Evolutionary conservation across 1,139 yeast species (phyloP).

Genomic region (Pichia sp.): DNA sequence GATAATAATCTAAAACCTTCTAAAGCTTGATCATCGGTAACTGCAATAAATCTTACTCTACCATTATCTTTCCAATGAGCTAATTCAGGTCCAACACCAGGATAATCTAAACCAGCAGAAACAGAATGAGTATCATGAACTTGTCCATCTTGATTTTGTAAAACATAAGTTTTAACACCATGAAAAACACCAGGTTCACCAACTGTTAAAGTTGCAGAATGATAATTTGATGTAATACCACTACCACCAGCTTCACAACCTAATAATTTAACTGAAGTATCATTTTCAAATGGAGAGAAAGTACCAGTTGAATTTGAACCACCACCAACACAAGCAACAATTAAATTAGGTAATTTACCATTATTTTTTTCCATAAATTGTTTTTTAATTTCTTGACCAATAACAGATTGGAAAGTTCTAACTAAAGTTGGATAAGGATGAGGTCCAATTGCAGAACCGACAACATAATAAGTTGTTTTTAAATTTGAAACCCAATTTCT

Average conservation of each 20-base stretch:
- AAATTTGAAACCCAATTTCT: constrained; percentile 91
- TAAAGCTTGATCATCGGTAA: constrained; percentile 89
- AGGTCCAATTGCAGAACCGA: constrained; percentile 98
- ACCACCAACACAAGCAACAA: constrained; percentile 99
- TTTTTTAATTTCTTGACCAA: constrained; percentile 90
- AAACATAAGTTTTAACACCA: constrained; percentile 90
- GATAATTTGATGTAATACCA: constrained; percentile 79
- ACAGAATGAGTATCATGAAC: constrained; percentile 96
- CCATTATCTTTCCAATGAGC: constrained; percentile 94
- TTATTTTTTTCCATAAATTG: constrained; percentile 74
- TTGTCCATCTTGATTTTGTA: constrained; percentile 91
- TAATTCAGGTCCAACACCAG: constrained; percentile 98
- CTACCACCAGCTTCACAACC: constrained; percentile 99
- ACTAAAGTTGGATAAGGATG: constrained; percentile 98
- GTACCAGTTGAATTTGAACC: constrained; percentile 96
- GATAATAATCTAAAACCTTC: constrained; percentile 83
- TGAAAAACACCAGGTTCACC: constrained; percentile 98
- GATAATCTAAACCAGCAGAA: constrained; percentile 97
- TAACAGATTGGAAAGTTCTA: constrained; percentile 95
- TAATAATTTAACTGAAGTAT: constrained; percentile 63
- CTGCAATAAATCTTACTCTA: constrained; percentile 85
- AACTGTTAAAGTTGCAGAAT: constrained; percentile 87
- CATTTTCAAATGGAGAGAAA: constrained; percentile 89
- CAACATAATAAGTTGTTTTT: constrained; percentile 82
- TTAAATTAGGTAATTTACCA: constrained; percentile 84